These are phyloP conservation scores for Candida pseudoviswanathii DNA, from an alignment of 1,139 yeast species.

Conservation along the genomic window DNA sequence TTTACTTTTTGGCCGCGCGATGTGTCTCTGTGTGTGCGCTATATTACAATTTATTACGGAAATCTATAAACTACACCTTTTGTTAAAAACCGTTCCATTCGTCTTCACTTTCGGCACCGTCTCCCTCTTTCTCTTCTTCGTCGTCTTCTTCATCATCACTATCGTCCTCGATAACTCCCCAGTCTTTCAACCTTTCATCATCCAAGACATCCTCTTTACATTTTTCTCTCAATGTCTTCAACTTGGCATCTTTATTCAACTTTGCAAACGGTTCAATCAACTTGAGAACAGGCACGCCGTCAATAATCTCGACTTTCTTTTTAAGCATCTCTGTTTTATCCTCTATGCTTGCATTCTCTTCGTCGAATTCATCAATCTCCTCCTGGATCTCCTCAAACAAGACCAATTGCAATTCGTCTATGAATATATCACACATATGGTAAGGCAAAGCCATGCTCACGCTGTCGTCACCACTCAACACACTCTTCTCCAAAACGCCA, in stretches of 20 bases:
- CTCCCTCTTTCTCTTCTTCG: constrained; percentile 19
- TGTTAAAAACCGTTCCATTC: constrained; percentile 35
- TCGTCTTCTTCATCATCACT: constrained; percentile 23
- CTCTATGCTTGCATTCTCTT: constrained; percentile 23
- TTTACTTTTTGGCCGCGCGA: background rate
- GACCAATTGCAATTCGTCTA: constrained; percentile 80
- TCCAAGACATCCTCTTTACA: constrained; percentile 65
- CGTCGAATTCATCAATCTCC: constrained; percentile 40
- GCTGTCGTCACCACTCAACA: constrained; percentile 60
- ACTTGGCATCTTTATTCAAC: constrained; percentile 50
- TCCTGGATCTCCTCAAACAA: constrained; percentile 50
- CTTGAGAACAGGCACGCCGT: constrained; percentile 53
- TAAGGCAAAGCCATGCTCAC: constrained; percentile 79
- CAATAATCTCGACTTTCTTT: constrained; percentile 34
- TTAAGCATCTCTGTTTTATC: constrained; percentile 28
- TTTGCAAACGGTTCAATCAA: constrained; percentile 62
- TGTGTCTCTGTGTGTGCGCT: background rate
- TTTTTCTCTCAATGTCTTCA: constrained; percentile 67
- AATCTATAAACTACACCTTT: background rate
- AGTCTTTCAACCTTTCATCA: constrained; percentile 62
- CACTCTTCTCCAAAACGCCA: constrained; percentile 39
- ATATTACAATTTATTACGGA: background rate
- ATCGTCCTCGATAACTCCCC: constrained; percentile 56
- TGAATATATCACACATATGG: constrained; percentile 80
- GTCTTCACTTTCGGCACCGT: constrained; percentile 26